These are phyloP conservation scores for Pseudocercospora eumusae DNA, from an alignment of 2,329 filamentous ascomycete genomes.

Conservation along the genomic window DNA sequence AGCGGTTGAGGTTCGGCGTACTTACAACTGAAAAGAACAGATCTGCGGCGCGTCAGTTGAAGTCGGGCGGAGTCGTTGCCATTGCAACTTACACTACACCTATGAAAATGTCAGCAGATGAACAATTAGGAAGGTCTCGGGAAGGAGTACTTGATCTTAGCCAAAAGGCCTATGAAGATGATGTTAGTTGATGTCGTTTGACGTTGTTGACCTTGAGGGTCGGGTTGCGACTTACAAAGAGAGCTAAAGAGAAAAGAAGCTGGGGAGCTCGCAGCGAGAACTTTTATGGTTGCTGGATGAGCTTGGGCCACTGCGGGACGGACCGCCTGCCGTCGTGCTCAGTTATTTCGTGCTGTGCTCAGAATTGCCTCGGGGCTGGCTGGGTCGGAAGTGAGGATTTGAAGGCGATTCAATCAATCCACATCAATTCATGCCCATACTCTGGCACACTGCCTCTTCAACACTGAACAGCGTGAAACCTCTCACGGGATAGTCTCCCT, in stretches of 20 bases:
- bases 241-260: constrained; percentile 12
- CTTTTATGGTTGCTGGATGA: background rate
- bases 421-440: background rate
- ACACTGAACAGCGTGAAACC: constrained; percentile 17
- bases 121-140: background rate
- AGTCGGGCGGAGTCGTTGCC: background rate
- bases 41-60: background rate
- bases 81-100: constrained; percentile 10
- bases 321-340: background rate
- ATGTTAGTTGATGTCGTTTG: background rate
- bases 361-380: no score
- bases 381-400: no score
- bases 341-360: no score
- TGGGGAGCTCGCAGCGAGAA: background rate
- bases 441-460: background rate
- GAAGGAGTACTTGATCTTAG: constrained; percentile 9
- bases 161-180: constrained; percentile 14
- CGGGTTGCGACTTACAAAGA: constrained; percentile 11
- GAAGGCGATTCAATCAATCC: background rate
- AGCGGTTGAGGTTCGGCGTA: no score
- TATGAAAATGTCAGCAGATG: background rate
- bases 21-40: constrained; percentile 16
- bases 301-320: background rate
- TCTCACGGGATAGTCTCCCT: constrained; percentile 2
- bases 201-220: background rate